Base-by-base conservation (phyloP, 169 alveolate species). In the Hepatocystis sp. region DNA sequence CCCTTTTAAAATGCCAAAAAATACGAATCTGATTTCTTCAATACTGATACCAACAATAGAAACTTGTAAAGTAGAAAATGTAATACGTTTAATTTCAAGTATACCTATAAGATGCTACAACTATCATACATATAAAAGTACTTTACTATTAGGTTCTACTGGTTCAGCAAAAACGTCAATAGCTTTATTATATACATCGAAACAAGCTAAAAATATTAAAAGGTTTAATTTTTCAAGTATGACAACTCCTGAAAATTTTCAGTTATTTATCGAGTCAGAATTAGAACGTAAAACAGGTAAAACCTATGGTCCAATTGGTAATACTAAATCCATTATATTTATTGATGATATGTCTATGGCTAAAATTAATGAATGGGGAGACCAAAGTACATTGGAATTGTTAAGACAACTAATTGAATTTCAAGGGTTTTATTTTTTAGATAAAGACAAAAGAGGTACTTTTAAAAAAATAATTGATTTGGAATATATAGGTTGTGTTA, bases 161-260 rank as follows among this genome's bases (percentile, higher is more conserved):
- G 99, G 99, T 85, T 96, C 99, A 15, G 99, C 99, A 7, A 97
- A 97, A 90, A 97, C 99, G 10, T 96, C 98, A 1, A 96, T 97
- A 58, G 96, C 97, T 30, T 95, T 97, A 46, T 93, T 97, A 95
- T 97, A 95, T 90, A 86, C 96, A 61, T 84, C 93, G 8, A 95
- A 94, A 91, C 88, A 85, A 61, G 92, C 92, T 39, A 93, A 91
- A 88, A 95, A 97, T 96, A 95, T 97, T 86, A 97, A 96, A 71
- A 71, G 98, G 19, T 93, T 96, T 66, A 98, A 98, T 92, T 96
- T 97, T 71, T 96, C 99, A 27, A 93, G 98, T 30, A 95, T 98
- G 34, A 98, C 99, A 15, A 94, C 98, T 23, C 99, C 99, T 27
- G 97, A 95, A 34, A 90, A 97, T 19, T 94, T 98, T 2, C 94